Base-by-base conservation (phyloP, 257 asterid species). In the Eucommia ulmoides region DNA sequence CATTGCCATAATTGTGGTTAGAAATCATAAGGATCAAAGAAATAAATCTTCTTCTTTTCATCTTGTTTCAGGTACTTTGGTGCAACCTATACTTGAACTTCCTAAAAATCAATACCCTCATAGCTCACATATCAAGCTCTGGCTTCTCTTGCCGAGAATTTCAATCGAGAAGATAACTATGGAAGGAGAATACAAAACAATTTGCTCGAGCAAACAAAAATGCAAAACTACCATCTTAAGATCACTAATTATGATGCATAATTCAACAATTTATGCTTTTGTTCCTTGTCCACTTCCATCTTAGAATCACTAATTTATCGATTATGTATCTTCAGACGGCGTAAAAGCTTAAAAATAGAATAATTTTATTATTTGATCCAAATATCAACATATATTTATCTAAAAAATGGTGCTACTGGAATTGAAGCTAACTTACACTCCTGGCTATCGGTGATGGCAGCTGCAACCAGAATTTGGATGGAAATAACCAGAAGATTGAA, bases 401-500 rank as follows among this genome's bases (percentile, higher is more conserved):
- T 2, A 14, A 58, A 29, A 29, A 29, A n/a, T n/a, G n/a, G n/a
- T 14, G n/a, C 7, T 14, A 29, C 10, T 6, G 7, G 23, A 18
- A 1, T 19, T 41, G 41, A 53, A 9, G n/a, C 0, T 21, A 62
- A 69, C 82, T 69, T 67, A 81, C 92, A 45, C 65, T 74, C 86
- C 26, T 60, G 24, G 15, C 59, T 26, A 64, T 82, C 23, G 2
- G 94, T 78, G 44, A 12, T 0, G 24, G 93, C 96, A 33, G 67
- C 59, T 49, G 64, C 24, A 33, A 25, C 58, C 55, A 65, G 45
- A 46, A 65, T 41, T 21, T 72, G 82, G 54, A 70, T 21, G 23
- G 60, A 51, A 65, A 65, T 60, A 60, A 67, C 19, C 50, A 82
- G 68, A 53, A 74, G 49, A 64, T 19, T 49, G 17, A 75, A 56